Conservation (phyloP, 768 basidiomycete genomes). For the Pisolithus microcarpus region DNA sequence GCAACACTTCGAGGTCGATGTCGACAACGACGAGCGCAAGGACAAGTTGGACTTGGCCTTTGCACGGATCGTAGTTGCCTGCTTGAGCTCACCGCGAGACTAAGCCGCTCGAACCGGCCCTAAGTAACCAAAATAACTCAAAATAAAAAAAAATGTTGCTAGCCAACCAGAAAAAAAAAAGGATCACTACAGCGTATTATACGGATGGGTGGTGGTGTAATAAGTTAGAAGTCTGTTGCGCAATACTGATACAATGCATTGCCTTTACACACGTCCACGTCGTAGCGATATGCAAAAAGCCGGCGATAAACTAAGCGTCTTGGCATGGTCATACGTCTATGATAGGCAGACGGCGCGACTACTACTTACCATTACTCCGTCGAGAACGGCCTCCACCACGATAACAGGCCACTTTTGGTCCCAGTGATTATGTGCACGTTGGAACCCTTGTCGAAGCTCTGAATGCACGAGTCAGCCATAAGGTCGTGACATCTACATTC, state of each 20-base stretch:
- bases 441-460: constrained; percentile 42
- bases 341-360: constrained; percentile 3
- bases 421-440: constrained; percentile 44
- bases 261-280: constrained; percentile 15
- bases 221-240: constrained; percentile 18
- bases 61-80: constrained; percentile 20
- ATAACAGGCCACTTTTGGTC: constrained; percentile 46
- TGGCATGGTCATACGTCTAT: constrained; percentile 8
- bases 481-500: constrained; percentile 18
- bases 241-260: constrained; percentile 28
- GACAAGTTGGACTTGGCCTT: constrained; percentile 20
- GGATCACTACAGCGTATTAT: background rate
- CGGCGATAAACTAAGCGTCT: constrained; percentile 12
- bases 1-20: constrained; percentile 18
- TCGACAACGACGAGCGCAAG: constrained; percentile 24
- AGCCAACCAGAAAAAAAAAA: background rate
- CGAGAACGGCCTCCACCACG: constrained; percentile 46
- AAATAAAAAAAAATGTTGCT: constrained; percentile 5
- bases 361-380: constrained; percentile 24
- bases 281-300: constrained; percentile 27
- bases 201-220: constrained; percentile 17
- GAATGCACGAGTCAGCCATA: constrained; percentile 6
- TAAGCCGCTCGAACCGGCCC: constrained; percentile 25
- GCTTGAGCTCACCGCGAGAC: constrained; percentile 11
- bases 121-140: constrained; percentile 28